Evolutionary conservation across 83 land plant genomes (phyloP).

Genomic region (Thuja plicata): DNA sequence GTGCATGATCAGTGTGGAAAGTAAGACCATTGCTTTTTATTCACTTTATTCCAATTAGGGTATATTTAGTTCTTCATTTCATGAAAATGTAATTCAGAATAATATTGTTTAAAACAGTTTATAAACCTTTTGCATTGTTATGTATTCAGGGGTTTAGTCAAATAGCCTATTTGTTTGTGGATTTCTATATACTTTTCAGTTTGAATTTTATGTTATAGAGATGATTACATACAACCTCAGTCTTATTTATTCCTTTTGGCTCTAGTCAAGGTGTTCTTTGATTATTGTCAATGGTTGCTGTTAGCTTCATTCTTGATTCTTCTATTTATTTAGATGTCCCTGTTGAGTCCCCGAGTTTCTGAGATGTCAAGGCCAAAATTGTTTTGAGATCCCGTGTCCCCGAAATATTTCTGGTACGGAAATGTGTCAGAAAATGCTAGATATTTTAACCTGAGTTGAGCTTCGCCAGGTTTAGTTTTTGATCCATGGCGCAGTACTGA

Average conservation of each 20-base stretch:
- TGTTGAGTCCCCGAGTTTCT: too few relatives aligned
- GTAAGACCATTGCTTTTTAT: conserved; percentile 35
- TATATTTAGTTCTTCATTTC: background rate
- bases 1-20: conserved; percentile 61
- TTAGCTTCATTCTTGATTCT: background rate
- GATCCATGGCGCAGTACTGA: too few relatives aligned
- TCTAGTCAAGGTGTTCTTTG: background rate
- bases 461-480: too few relatives aligned
- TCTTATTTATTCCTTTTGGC: background rate
- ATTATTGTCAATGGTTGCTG: background rate
- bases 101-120: background rate
- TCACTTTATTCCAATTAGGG: background rate
- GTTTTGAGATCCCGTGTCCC: too few relatives aligned
- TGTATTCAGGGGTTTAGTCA: background rate
- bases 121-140: background rate
- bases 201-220: background rate
- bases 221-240: background rate
- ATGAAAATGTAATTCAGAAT: too few relatives aligned
- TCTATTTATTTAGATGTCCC: background rate
- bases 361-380: too few relatives aligned
- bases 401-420: too few relatives aligned
- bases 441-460: too few relatives aligned
- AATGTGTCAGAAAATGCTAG: too few relatives aligned
- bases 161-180: background rate
- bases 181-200: background rate